Evolutionary conservation across 2,329 filamentous ascomycete species (phyloP).

Genomic region (Teratosphaeria gauchensis): DNA sequence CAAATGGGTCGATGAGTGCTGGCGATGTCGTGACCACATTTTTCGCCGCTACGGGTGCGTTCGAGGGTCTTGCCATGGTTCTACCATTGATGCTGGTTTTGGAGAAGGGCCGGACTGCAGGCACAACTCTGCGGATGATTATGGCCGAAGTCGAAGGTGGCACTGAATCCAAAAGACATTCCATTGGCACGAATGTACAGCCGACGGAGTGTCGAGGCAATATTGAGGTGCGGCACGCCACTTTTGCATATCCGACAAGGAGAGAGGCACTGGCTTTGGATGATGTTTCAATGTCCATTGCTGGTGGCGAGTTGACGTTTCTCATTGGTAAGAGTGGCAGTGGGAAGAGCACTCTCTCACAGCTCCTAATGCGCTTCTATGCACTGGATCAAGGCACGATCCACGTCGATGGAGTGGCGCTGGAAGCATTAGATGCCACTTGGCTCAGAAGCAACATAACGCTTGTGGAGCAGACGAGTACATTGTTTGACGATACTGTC

Average conservation of each 20-base stretch:
- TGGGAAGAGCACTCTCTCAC: conserved; percentile 81
- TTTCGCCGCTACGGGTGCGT: conserved; percentile 67
- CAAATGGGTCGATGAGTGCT: conserved; percentile 46
- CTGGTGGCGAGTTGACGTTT: conserved; percentile 63
- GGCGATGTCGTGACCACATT: conserved; percentile 74
- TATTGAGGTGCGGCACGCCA: conserved; percentile 57
- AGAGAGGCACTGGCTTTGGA: conserved; percentile 50
- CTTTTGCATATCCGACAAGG: conserved; percentile 60
- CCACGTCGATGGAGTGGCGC: conserved; percentile 53
- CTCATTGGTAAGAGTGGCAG: conserved; percentile 81
- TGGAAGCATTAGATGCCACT: conserved; percentile 51
- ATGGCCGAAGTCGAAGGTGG: conserved; percentile 27
- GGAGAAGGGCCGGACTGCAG: conserved; percentile 69
- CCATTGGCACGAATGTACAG: neutral
- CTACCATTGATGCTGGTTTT: conserved; percentile 69
- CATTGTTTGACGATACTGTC: conserved; percentile 73
- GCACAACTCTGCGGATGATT: conserved; percentile 47
- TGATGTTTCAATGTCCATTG: conserved; percentile 58
- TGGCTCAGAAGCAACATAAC: conserved; percentile 75
- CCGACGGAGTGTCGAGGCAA: conserved; percentile 49
- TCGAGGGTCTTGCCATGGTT: conserved; percentile 64
- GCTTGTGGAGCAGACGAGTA: conserved; percentile 71
- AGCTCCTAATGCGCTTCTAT: conserved; percentile 72
- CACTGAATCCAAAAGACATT: neutral
- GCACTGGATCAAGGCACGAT: conserved; percentile 56